These are phyloP conservation scores for Bryoerythrophyllum caledonicum DNA, from an alignment of 225 moss, liverwort and hornwort species.

Conservation along the genomic window DNA sequence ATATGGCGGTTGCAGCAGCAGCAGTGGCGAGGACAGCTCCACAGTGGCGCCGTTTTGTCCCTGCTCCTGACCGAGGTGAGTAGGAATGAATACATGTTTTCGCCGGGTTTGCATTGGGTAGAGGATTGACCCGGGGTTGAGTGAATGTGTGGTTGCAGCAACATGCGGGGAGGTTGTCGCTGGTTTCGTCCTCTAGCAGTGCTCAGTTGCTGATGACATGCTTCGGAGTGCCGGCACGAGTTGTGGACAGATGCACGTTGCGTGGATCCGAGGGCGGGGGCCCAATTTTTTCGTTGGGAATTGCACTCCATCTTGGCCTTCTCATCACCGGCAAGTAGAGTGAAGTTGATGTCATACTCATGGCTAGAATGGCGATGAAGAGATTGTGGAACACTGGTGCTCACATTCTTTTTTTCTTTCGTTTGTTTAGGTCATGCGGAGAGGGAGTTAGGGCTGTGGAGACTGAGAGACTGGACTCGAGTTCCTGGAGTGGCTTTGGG, in stretches of 20 bases:
- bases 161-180: slow-evolving; percentile 26
- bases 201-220: slow-evolving; percentile 38
- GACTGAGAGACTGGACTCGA: slow-evolving; percentile 31
- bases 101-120: neutral
- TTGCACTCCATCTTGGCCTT: slow-evolving; percentile 35
- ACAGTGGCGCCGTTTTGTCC: slow-evolving; percentile 30
- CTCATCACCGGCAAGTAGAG: slow-evolving; percentile 40
- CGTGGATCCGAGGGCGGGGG: slow-evolving; percentile 21
- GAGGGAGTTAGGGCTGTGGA: slow-evolving; percentile 44
- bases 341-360: neutral
- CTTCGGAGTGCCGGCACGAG: slow-evolving; percentile 29
- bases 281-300: slow-evolving; percentile 34
- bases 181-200: slow-evolving; percentile 49
- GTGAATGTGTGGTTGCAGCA: slow-evolving; percentile 14
- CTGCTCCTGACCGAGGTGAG: slow-evolving; percentile 36
- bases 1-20: slow-evolving; percentile 42
- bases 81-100: neutral
- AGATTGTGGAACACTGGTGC: neutral
- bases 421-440: slow-evolving; percentile 41
- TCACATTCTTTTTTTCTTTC: neutral
- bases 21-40: slow-evolving; percentile 40
- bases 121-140: neutral
- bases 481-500: slow-evolving; percentile 34
- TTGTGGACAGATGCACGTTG: slow-evolving; percentile 31
- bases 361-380: neutral